Evolutionary conservation across 164 flowering plant species (phyloP).

Genomic region (Chimonanthus salicifolius): DNA sequence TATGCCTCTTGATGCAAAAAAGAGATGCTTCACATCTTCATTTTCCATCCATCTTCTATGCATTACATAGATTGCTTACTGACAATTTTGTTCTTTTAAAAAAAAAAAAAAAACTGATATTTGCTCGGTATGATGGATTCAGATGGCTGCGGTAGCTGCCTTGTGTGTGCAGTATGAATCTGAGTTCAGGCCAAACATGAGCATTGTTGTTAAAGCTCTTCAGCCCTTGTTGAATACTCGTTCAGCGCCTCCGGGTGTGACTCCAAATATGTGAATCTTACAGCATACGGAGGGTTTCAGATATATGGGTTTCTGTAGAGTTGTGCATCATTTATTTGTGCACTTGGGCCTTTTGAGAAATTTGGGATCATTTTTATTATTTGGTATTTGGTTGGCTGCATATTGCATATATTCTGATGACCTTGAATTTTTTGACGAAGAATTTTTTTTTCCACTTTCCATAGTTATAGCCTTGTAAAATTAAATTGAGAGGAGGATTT

Average conservation of each 20-base stretch:
- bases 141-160: constrained; percentile 94
- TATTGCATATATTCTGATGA: too few species aligned
- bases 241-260: constrained; percentile 51
- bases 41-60: neutral
- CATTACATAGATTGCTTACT: neutral
- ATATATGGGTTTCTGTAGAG: constrained; percentile 12
- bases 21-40: neutral
- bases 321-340: constrained; percentile 7
- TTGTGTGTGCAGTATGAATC: constrained; percentile 86
- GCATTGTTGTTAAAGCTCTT: constrained; percentile 81
- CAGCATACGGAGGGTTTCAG: neutral
- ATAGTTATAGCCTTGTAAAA: too few species aligned
- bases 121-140: constrained; percentile 7
- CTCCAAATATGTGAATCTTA: constrained; percentile 30
- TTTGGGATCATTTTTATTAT: too few species aligned
- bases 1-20: too few species aligned
- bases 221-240: constrained; percentile 67
- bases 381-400: too few species aligned
- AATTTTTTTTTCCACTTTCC: too few species aligned
- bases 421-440: too few species aligned
- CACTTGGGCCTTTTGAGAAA: neutral
- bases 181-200: constrained; percentile 89
- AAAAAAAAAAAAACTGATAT: neutral
- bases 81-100: too few species aligned
- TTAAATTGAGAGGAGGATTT: too few species aligned